These are phyloP conservation scores for Mrakia frigida DNA, from an alignment of 768 basidiomycete genomes.

Conservation along the genomic window DNA sequence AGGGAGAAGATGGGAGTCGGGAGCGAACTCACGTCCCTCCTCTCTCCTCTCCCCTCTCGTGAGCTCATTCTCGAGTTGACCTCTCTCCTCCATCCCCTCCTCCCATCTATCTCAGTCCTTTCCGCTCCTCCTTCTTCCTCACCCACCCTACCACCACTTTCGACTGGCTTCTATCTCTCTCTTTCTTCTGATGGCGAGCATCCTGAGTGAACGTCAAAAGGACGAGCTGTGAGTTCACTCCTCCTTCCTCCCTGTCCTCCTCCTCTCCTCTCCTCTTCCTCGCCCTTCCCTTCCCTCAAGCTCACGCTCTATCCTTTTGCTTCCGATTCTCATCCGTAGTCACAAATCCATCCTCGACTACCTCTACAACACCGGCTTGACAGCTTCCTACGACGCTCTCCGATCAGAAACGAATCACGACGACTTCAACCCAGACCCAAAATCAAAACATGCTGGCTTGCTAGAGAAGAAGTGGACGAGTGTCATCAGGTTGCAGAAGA, in stretches of 20 bases:
- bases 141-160: too few species aligned
- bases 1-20: too few species aligned
- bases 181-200: conserved; percentile 5
- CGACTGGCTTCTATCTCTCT: neutral
- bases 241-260: neutral
- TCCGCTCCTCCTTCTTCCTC: too few species aligned
- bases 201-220: conserved; percentile 31
- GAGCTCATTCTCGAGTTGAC: too few species aligned
- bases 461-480: conserved; percentile 98
- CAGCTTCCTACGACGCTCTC: conserved; percentile 41
- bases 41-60: too few species aligned
- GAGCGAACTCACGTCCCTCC: too few species aligned
- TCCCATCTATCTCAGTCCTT: too few species aligned
- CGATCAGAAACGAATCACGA: conserved; percentile 41
- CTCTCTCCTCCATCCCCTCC: too few species aligned
- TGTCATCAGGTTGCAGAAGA: conserved; percentile 91
- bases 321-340: conserved; percentile 31
- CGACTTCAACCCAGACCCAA: conserved; percentile 57
- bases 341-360: conserved; percentile 47
- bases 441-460: conserved; percentile 76
- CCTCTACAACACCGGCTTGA: conserved; percentile 41
- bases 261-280: neutral
- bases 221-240: conserved; percentile 32
- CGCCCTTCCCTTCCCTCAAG: neutral
- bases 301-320: neutral